Evolutionary conservation across 345 rosid genomes (phyloP), one percentile per base, ranked within the genome.

Genomic region (Tarenaya hassleriana): DNA sequence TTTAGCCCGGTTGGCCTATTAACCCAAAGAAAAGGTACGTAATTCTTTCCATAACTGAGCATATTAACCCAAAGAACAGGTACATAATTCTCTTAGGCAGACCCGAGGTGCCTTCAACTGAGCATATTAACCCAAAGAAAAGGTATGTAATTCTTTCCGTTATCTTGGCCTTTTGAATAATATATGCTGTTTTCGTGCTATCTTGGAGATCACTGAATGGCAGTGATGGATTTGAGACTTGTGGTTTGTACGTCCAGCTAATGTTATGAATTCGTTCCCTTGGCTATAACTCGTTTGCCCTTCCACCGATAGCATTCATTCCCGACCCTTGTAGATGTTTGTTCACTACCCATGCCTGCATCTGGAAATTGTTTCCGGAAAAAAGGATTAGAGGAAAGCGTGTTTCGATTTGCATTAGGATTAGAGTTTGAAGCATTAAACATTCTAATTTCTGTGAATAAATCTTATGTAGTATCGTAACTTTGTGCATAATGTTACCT

Each of bases 261-360:
- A 60, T 56, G 92, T 88, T 29, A 81, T 50, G 53, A 78, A 84
- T 12, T 71, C 69, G 47, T 81, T 84, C 42, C 85, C 88, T 62
- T 81, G 83, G 44, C 92, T 84, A 45, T 76, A 74, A 50, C 81
- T 84, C 3, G 92, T 84, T 71, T 10, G 92, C 88, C 59, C 88
- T 81, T 62, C 88, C 92, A 21, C 85, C 85, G 43, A 81, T 76
- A 12, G 81, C 85, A 67, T 81, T 81, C 71, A 78, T 53, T 75
- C 62, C 94, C 94, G 78, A 11, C 75, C 73, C 15, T 54, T 14
- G 62, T 84, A 78, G 24, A 78, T 61, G 39, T 78, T n/a, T 83
- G 49, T 80, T 80, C 40, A 83, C 81, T 71, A 76, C 8, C 94
- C 85, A 72, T 76, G 83, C 45, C 94, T 69, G 51, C 88, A 81